Evolutionary conservation across 805 yeast species (phyloP), one percentile per base, ranked within the genome.

Genomic region (Wickerhamomyces ciferrii): DNA sequence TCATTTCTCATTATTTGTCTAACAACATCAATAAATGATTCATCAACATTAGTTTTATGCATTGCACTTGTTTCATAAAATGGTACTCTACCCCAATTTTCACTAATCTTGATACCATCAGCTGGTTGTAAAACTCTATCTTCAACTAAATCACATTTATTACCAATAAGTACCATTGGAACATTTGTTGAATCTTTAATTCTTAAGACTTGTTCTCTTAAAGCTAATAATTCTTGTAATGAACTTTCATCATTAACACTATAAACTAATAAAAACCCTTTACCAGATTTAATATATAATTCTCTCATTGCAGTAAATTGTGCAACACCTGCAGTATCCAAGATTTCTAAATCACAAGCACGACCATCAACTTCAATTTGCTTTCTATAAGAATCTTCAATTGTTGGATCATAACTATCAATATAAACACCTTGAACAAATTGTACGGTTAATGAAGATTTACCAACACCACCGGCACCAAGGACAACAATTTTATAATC

Each of bases 381-480:
- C 61, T 89, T 91, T 41, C 96, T 73, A 66, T 92, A 94, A 1
- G 97, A 88, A 61, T 92, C 98, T 63, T 92, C 99, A 53, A 92
- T 94, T 9, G 99, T 94, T 9, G 99, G 98, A 60, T 92, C 98
- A 67, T 92, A 92, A 34, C 89, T 78, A 59, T 92, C 97, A 46
- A 88, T 80, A 63, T 88, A 91, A 2, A 86, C 85, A 11, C 94
- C 94, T 62, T 88, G 96, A 4, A 89, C 96, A 60, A 86, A 91
- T 61, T 89, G 96, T 6, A 89, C 96, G 1, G 97, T 90, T 37
- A 92, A 71, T 36, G 96, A 90, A 21, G 97, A 88, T 60, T 92
- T 92, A 57, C 99, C 99, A 9, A 89, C 97, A 67, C 97, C 97
- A 57, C 97, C 97, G 14, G 97, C 96, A 50, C 99, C 99, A 48